Percentiles rank a stretch among this genome's conserved stretches.
These are phyloP conservation scores for Basidiobolus meristosporus DNA, from an alignment of 371 early-diverging fungal species.

Conservation along the genomic window DNA sequence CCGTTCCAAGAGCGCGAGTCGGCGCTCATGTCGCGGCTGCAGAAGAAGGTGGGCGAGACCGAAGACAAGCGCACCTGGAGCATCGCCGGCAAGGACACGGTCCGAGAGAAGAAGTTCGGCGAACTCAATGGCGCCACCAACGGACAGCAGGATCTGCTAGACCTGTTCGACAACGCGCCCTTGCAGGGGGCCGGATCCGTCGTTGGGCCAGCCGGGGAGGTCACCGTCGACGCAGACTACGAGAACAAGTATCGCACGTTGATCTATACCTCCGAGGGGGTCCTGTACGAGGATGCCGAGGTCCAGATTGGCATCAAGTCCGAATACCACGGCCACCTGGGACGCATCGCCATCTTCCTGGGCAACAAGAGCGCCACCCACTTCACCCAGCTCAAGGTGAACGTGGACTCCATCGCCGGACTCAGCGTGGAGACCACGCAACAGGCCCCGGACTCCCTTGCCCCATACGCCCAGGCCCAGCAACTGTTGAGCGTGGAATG, in stretches of 20 bases:
- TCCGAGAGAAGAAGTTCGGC: constrained; percentile 10
- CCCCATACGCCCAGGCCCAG: constrained; percentile 51
- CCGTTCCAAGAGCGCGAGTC: constrained; percentile 89
- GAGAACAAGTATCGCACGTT: constrained; percentile 26
- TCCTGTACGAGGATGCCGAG: constrained; percentile 71
- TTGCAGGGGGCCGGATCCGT: background rate
- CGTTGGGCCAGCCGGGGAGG: constrained; percentile 5
- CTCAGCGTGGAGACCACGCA: constrained; percentile 12
- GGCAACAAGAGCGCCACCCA: constrained; percentile 58
- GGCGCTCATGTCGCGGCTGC: constrained; percentile 55
- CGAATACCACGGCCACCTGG: constrained; percentile 70
- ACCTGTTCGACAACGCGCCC: background rate
- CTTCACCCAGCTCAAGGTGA: constrained; percentile 13
- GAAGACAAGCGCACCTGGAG: constrained; percentile 92
- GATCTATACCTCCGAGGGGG: constrained; percentile 52
- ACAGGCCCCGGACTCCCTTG: constrained; percentile 21
- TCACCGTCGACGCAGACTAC: constrained; percentile 20
- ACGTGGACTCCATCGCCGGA: constrained; percentile 11
- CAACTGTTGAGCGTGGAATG: constrained; percentile 58
- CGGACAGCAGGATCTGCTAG: constrained; percentile 2
- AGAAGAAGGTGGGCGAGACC: constrained; percentile 69
- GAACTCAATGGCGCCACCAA: constrained; percentile 2
- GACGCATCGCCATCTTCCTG: constrained; percentile 68
- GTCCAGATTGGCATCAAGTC: constrained; percentile 76
- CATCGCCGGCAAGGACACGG: constrained; percentile 79